Percentiles rank a stretch among this genome's conserved stretches.
phyloP scores from a whole-genome alignment of 768 basidiomycete species.

The Lactifluus hygrophoroides region DNA sequence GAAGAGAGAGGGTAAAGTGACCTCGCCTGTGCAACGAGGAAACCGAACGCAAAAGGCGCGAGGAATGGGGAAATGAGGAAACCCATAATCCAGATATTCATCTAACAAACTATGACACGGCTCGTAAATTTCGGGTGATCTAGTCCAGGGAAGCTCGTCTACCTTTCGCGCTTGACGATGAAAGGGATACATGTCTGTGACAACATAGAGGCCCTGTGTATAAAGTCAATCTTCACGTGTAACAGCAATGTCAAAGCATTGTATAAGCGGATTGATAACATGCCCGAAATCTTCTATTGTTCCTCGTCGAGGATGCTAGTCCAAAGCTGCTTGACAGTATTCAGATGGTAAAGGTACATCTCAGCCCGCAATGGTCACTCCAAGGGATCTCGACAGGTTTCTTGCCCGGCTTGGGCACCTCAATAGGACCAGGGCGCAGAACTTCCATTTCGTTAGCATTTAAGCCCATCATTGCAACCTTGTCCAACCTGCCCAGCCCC shows the following conservation, averaged over 20 bases:
- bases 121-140: neutral
- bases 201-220: constrained; percentile 45
- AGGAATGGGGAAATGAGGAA: constrained; percentile 59
- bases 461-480: constrained; percentile 33
- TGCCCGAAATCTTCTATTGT: too few species aligned
- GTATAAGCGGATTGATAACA: too few species aligned
- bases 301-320: too few species aligned
- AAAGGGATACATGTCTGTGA: constrained; percentile 61
- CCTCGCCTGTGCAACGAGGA: constrained; percentile 49
- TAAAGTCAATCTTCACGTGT: too few species aligned
- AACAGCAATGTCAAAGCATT: too few species aligned
- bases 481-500: constrained; percentile 25
- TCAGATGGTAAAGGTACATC: constrained; percentile 25
- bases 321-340: too few species aligned
- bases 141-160: neutral
- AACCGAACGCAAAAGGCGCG: constrained; percentile 61
- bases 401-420: constrained; percentile 25
- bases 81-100: constrained; percentile 68
- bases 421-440: constrained; percentile 30
- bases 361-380: constrained; percentile 35
- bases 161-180: constrained; percentile 62
- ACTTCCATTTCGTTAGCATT: constrained; percentile 30
- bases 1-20: constrained; percentile 16
- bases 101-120: constrained; percentile 34
- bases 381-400: constrained; percentile 23